phyloP scores from a whole-genome alignment of 2,329 filamentous ascomycete species.

The Trichoderma sp. region DNA sequence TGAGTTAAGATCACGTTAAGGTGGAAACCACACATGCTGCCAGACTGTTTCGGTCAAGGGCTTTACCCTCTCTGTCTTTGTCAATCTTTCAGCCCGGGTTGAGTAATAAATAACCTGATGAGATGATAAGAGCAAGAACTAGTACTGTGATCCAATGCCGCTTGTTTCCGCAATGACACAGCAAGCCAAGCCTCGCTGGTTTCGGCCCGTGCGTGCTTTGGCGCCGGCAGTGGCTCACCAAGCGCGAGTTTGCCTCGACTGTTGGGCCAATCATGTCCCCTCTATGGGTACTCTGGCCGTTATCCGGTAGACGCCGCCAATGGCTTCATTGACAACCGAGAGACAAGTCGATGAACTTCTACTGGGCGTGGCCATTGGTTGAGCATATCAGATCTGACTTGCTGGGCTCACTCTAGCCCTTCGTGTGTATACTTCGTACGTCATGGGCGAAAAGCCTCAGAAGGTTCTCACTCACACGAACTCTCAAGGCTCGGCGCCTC shows the following conservation, averaged over 20 bases:
- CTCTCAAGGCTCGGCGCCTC: too few species aligned
- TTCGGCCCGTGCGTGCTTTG: slow-evolving; percentile 17
- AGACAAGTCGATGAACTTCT: background rate
- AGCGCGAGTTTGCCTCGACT: background rate
- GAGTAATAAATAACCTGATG: background rate
- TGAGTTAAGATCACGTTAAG: too few species aligned
- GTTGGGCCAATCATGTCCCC: background rate
- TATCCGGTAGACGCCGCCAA: too few species aligned
- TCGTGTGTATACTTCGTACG: background rate
- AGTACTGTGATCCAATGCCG: background rate
- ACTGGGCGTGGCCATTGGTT: slow-evolving; percentile 2
- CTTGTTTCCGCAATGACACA: slow-evolving; percentile 13
- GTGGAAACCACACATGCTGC: too few species aligned
- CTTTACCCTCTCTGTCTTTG: background rate
- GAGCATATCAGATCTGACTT: too few species aligned
- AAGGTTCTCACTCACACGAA: too few species aligned
- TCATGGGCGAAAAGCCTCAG: too few species aligned
- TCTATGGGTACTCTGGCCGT: background rate
- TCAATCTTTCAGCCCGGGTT: background rate
- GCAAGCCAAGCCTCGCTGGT: slow-evolving; percentile 5
- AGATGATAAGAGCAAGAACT: background rate
- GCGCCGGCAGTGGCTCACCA: slow-evolving; percentile 14
- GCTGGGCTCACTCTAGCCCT: too few species aligned
- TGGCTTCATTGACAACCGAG: too few species aligned
- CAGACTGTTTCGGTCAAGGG: too few species aligned